A percentile compares a stretch with the other conserved stretches of the same genome.
phyloP scores from a whole-genome alignment of 2,329 filamentous ascomycete genomes.

The Fonsecaea monophora region DNA sequence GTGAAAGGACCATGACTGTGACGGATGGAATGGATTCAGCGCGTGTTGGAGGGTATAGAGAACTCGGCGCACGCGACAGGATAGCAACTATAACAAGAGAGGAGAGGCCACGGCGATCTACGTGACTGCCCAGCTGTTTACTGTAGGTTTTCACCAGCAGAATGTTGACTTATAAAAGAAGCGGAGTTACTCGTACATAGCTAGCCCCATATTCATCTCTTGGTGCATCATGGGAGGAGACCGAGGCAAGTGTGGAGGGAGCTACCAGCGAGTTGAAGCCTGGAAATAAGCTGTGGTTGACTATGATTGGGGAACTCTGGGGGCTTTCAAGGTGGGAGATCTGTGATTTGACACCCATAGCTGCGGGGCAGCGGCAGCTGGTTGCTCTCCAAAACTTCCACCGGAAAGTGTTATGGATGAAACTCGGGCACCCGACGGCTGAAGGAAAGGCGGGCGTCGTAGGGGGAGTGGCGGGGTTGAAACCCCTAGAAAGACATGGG shows the following conservation, averaged over 20 bases:
- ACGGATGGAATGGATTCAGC: background rate
- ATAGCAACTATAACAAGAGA: background rate
- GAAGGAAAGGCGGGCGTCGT: background rate
- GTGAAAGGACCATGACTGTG: slow-evolving; percentile 45
- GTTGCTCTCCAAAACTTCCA: background rate
- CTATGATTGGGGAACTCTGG: slow-evolving; percentile 6
- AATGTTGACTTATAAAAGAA: background rate
- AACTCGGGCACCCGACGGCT: slow-evolving; percentile 5
- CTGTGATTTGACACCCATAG: background rate
- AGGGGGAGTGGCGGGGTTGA: background rate
- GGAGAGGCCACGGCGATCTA: background rate
- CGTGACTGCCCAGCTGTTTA: background rate
- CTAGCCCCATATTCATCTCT: slow-evolving; percentile 1
- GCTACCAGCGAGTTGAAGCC: background rate
- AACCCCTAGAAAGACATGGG: background rate
- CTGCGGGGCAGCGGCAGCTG: background rate
- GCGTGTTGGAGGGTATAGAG: background rate
- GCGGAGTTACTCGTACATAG: too few relatives aligned
- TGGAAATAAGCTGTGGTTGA: slow-evolving; percentile 7
- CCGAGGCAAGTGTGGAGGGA: slow-evolving; percentile 29
- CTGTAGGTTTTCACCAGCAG: background rate
- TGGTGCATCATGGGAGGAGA: slow-evolving; percentile 5
- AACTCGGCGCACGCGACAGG: background rate
- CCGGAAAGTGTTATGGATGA: slow-evolving; percentile 1
- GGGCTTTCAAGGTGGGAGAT: background rate